Evolutionary conservation across 768 basidiomycete genomes (phyloP), one percentile per base, ranked within the genome.

Genomic region (Tylopilus felleus): DNA sequence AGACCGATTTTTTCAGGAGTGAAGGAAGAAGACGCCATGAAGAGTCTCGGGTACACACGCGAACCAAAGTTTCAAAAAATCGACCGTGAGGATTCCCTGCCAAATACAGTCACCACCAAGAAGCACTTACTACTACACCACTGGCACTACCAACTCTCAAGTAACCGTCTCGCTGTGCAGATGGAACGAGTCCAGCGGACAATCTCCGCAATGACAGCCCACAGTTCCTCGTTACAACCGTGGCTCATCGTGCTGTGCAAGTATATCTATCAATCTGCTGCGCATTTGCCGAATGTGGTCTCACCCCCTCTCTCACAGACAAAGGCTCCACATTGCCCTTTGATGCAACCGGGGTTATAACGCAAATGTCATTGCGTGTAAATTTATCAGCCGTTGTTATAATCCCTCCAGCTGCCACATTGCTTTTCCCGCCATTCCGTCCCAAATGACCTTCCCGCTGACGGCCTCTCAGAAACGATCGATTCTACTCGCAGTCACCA

Each of bases 21-120:
- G 23, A 73, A 57, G 47, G 76, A 65, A 53, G 73, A 65, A 60
- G 78, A 76, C 60, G 78, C 75, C 80, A 81, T 81, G 59, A 45
- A 65, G 60, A 52, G 62, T n/a, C 49, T 8, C 44, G n/a, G 10
- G 16, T 10, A 49, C 47, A 50, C 51, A 60, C 59, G 51, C 47
- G 36, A n/a, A 29, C 40, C 27, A 13, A 36, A 60, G 66, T 65
- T 64, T 48, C 40, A 75, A 77, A 74, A 68, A 62, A 62, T 59
- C 65, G 68, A 74, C 71, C 57, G 55, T 68, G 69, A 21, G 62
- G 43, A 64, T 64, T 39, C 4, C 21, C 19, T 61, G 13, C 61
- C 69, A 50, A 56, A 47, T 47, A 9, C n/a, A n/a, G 38, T 38
- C n/a, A 19, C 25, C 25, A 27, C 25, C 29, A n/a, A n/a, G n/a